Conservation (phyloP, 169 alveolate species). For the Theileria sp. region DNA sequence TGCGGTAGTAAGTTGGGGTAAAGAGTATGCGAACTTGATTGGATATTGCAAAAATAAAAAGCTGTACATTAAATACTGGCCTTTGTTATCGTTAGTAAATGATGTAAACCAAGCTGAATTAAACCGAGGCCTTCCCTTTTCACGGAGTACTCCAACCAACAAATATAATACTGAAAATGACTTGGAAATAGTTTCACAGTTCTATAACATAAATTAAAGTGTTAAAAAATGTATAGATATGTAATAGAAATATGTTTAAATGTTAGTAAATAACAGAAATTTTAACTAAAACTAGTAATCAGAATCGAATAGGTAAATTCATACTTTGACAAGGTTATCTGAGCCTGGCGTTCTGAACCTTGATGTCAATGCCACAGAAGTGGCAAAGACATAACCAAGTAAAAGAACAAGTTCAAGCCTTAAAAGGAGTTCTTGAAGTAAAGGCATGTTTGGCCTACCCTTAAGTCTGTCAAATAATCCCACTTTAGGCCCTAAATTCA, state of each 20-base stretch:
- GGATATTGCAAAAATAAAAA: slow-evolving; percentile 22
- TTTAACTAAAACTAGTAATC: not conserved
- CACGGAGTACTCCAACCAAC: slow-evolving; percentile 35
- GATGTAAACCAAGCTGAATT: slow-evolving; percentile 11
- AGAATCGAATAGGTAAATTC: not conserved
- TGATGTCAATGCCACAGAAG: not conserved
- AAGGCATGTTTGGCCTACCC: slow-evolving; percentile 1
- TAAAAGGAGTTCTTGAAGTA: slow-evolving; percentile 19
- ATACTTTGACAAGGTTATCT: not conserved
- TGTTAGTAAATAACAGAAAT: not conserved
- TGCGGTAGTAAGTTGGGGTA: slow-evolving; percentile 45
- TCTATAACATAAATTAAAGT: slow-evolving; percentile 3
- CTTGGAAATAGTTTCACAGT: not conserved
- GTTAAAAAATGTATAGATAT: not conserved
- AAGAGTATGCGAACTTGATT: slow-evolving; percentile 1
- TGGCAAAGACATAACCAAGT: not conserved
- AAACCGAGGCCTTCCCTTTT: slow-evolving; percentile 28
- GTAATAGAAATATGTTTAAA: too few species aligned
- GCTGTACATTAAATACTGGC: slow-evolving; percentile 41
- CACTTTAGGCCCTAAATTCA: not conserved
- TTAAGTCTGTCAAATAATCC: not conserved
- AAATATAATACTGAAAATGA: slow-evolving; percentile 33
- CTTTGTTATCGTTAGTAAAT: slow-evolving; percentile 13
- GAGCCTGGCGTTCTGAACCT: not conserved
- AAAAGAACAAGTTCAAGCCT: slow-evolving; percentile 13